Base-by-base conservation (phyloP, 192 early-diverging fungal genomes). In the Linnemannia elongata region DNA sequence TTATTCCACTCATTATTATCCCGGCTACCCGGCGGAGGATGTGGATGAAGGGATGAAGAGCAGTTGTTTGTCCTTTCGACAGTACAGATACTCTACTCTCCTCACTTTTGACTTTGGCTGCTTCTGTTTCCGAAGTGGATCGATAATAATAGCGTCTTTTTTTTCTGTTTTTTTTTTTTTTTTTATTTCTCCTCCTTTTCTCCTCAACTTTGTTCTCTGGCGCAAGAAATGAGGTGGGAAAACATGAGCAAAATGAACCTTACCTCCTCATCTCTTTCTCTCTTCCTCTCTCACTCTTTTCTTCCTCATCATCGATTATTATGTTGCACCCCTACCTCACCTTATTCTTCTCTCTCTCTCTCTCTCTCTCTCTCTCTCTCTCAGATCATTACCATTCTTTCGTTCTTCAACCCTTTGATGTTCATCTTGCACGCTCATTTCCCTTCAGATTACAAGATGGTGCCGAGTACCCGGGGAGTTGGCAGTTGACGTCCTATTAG, bases 161-260 rank as follows among this genome's bases (percentile, higher is more conserved):
- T 44, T 44, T 7, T 10, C 13, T 13, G 44, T 27, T 18, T 57
- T 57, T 24, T 57, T 57, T 1, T 57, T 57, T 27, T 18, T 57
- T 57, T 24, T 57, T 57, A 7, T 57, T 57, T 57, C 55, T 57
- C 60, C 60, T 66, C 15, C 15, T 15, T 30, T 66, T 30, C 10
- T 30, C 60, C 35, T 66, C 60, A 66, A 66, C 60, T 66, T 66
- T 66, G 60, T 66, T 66, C 60, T 35, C 60, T 66, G 60, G 60
- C 60, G 60, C 60, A 66, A 35, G 3, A 33, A 13, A 33, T 52
- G 3, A 66, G 60, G 9, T 66, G 60, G 60, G 55, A 27, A 57
- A 66, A 66, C 60, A 30, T 66, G 60, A 66, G 60, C 60, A 30
- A 30, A 66, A 30, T 66, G 60, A 66, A 66, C 60, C 60, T 66